Evolutionary conservation across 768 basidiomycete species (phyloP), one percentile per base, ranked within the genome.

Genomic region (Suillus paluster): DNA sequence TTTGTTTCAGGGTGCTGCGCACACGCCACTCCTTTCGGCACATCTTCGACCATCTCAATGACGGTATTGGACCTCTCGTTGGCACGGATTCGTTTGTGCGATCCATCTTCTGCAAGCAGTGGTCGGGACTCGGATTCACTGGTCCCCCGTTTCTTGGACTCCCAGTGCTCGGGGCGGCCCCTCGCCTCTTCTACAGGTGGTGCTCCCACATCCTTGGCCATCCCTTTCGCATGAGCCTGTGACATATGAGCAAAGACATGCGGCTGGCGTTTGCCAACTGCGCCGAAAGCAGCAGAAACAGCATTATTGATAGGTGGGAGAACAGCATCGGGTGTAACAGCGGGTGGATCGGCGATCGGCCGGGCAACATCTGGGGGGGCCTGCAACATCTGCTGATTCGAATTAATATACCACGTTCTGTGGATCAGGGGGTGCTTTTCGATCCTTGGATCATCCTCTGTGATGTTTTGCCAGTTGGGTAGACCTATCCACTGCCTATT

Each of bases 391-490:
- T 33, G 49, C 10, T 50, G 49, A 12, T 50, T 19, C 19, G 49
- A 5, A 30, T 34, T 27, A 6, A 50, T 11, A 3, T 50, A 50
- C 49, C 27, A 50, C 27, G 49, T 50, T 30, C n/a, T 50, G 19
- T 33, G 30, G 30, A 50, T n/a, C 19, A 50, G 27, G 12, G 49
- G 17, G 49, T 50, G 49, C 2, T 33, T 50, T 30, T 33, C 30
- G 19, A 50, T 50, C 19, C 49, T 50, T 33, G 49, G 49, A 11
- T 50, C 49, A 50, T 50, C 30, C 30, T 50, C 49, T 33, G 19
- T 50, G 6, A 50, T 33, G 11, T 33, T 19, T n/a, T 50, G 30
- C 49, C 49, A 50, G 19, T 33, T n/a, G 19, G 49, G 49, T 50
- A 50, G n/a, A 6, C 49, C 19, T 2, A 50, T 11, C 49, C 49